Conservation (phyloP, 139 green algal genomes). For the Ettlia oleoabundans region DNA sequence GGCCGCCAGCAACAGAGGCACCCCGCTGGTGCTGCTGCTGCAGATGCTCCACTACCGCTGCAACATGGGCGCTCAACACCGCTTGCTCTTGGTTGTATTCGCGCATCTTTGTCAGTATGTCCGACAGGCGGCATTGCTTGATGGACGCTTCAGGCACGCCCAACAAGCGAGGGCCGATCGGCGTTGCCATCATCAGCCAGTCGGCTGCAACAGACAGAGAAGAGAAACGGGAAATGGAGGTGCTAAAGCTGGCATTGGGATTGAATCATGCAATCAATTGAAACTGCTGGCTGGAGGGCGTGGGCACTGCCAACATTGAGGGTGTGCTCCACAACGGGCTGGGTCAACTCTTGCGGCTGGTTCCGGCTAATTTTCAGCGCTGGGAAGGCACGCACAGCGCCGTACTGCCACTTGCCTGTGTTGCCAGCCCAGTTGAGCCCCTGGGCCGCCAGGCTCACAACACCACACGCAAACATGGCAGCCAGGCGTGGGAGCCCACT, state of each 20-base stretch:
- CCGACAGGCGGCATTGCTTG: neutral
- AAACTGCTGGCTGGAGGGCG: neutral
- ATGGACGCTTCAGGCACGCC: conserved; percentile 11
- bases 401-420: conserved; percentile 6
- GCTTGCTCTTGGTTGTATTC: conserved; percentile 18
- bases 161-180: conserved; percentile 26
- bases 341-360: too few relatives aligned
- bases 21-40: too few relatives aligned
- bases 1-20: neutral
- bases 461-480: conserved; percentile 8
- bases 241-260: neutral
- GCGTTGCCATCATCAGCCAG: conserved; percentile 28
- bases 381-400: neutral
- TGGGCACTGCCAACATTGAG: too few relatives aligned
- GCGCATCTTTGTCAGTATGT: neutral
- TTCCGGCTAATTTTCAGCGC: neutral
- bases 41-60: neutral
- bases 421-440: conserved; percentile 13
- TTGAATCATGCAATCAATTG: neutral
- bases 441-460: conserved; percentile 7
- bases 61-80: neutral
- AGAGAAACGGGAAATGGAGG: neutral
- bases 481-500: conserved; percentile 7
- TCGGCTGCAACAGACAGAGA: neutral
- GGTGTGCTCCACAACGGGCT: too few relatives aligned